phyloP scores from a whole-genome alignment of 192 early-diverging fungal genomes.

The Umbelopsis vinacea region DNA sequence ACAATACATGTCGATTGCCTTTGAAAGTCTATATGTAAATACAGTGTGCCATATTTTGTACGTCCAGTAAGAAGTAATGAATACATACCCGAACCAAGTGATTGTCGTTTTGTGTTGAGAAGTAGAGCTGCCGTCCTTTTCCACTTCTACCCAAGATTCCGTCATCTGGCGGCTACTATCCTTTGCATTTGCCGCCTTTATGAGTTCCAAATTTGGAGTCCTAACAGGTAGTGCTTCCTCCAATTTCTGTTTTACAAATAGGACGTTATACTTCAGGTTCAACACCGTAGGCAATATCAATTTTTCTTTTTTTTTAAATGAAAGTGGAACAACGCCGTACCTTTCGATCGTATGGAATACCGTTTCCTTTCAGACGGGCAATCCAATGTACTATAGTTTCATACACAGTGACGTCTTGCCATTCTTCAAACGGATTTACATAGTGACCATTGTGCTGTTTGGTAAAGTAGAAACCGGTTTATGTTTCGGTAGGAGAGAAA shows the following conservation, averaged over 20 bases:
- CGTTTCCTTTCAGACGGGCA: slow-evolving; percentile 31
- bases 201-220: slow-evolving; percentile 22
- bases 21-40: not conserved
- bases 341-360: slow-evolving; percentile 27
- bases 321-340: not conserved
- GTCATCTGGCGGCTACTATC: not conserved
- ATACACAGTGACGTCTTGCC: slow-evolving; percentile 41
- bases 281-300: not conserved
- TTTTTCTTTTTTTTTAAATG: not conserved
- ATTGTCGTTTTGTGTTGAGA: slow-evolving; percentile 21
- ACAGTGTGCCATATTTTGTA: not conserved
- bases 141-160: slow-evolving; percentile 23
- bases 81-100: slow-evolving; percentile 44
- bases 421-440: slow-evolving; percentile 67
- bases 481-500: not conserved
- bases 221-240: slow-evolving; percentile 25
- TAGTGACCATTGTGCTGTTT: slow-evolving; percentile 43
- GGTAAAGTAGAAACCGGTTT: slow-evolving; percentile 3
- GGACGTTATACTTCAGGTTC: not conserved
- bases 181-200: not conserved
- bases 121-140: not conserved
- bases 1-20: slow-evolving; percentile 62
- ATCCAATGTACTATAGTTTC: slow-evolving; percentile 33
- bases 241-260: slow-evolving; percentile 23
- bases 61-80: not conserved